Percentiles rank a stretch among this genome's conserved stretches.
Evolutionary conservation across 257 asterid genomes (phyloP).

Genomic region (Thymus mandschuricus): DNA sequence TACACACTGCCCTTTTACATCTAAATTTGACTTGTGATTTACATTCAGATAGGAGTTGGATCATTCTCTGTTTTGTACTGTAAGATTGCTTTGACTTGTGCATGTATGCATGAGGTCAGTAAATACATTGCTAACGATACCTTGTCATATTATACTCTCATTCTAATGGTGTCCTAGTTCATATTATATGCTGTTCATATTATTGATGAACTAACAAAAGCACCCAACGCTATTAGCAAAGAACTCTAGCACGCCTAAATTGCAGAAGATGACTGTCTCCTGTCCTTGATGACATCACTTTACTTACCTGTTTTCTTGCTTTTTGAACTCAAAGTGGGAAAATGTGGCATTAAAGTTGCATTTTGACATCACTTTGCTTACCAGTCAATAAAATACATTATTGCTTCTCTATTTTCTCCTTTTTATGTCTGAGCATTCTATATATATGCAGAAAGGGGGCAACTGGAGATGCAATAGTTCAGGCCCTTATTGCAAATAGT

Average conservation of each 20-base stretch:
- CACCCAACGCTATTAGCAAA: not conserved
- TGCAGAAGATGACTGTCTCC: not conserved
- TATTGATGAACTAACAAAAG: not conserved
- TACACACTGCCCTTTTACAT: conserved; percentile 9
- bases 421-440: conserved; percentile 17
- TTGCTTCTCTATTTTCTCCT: not conserved
- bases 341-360: not conserved
- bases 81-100: conserved; percentile 19
- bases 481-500: conserved; percentile 90
- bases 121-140: not conserved
- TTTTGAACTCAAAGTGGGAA: not conserved
- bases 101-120: not conserved
- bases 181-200: not conserved
- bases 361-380: not conserved
- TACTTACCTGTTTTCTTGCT: not conserved
- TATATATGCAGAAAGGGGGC: conserved; percentile 71
- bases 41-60: conserved; percentile 5
- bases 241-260: not conserved
- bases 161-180: not conserved
- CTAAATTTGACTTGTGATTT: not conserved
- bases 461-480: conserved; percentile 79
- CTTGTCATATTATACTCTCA: not conserved
- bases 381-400: not conserved
- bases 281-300: not conserved
- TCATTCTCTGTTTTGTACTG: conserved; percentile 9